These are phyloP conservation scores for Scedosporium apiospermum DNA, from an alignment of 2,329 filamentous ascomycete genomes.

Conservation along the genomic window DNA sequence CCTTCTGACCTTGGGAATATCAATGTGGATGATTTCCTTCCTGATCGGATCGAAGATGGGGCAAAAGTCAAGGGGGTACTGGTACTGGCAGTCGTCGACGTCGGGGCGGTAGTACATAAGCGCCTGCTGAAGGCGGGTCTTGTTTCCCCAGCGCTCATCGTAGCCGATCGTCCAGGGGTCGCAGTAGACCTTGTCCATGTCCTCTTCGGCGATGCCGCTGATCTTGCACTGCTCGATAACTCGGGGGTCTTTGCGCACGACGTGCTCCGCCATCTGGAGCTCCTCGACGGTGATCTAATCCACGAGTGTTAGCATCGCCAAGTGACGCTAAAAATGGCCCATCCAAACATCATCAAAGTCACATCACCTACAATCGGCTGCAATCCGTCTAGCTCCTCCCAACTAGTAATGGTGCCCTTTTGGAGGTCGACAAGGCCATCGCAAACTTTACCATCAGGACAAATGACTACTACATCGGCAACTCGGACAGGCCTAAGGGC, in stretches of 20 bases:
- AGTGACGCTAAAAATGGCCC: background rate
- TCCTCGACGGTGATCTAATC: constrained; percentile 81
- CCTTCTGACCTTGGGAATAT: constrained; percentile 67
- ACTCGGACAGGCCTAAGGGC: constrained; percentile 57
- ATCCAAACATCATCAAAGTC: too few relatives aligned
- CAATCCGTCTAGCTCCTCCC: constrained; percentile 65
- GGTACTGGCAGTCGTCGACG: constrained; percentile 80
- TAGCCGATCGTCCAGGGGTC: constrained; percentile 96
- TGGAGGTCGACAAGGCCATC: constrained; percentile 73
- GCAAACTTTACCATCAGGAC: constrained; percentile 66
- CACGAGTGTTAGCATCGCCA: background rate
- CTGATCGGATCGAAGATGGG: constrained; percentile 82
- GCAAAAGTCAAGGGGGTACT: constrained; percentile 86
- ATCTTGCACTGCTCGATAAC: constrained; percentile 87
- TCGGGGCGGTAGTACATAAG: constrained; percentile 92
- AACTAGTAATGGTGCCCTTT: constrained; percentile 56
- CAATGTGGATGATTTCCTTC: constrained; percentile 70
- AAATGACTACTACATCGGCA: constrained; percentile 78
- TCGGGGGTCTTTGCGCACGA: constrained; percentile 67
- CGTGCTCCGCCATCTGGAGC: constrained; percentile 66
- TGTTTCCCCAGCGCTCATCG: constrained; percentile 77
- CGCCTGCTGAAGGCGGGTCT: constrained; percentile 75
- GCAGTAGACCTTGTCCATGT: constrained; percentile 95
- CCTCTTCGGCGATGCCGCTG: constrained; percentile 66
- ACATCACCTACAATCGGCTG: constrained; percentile 60